Conservation (phyloP, 2,329 filamentous ascomycete genomes). For the Diaporthe citri region DNA sequence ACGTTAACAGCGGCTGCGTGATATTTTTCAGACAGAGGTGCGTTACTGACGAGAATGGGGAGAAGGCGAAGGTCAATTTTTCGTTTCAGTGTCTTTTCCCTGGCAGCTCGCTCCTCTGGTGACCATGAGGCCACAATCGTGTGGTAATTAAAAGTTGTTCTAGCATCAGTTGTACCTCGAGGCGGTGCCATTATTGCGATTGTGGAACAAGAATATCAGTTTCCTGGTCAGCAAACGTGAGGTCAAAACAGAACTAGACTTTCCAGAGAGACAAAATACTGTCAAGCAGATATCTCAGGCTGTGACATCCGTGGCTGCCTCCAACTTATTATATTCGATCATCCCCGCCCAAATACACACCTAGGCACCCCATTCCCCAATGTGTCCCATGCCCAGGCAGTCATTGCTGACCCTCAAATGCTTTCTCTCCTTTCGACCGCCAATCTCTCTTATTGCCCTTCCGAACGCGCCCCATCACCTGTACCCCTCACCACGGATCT, state of each 20-base stretch:
- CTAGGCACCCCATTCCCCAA: background rate
- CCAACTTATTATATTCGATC: background rate
- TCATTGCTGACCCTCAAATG: background rate
- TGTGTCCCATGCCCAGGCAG: background rate
- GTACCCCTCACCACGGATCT: background rate
- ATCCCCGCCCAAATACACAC: too few species aligned
- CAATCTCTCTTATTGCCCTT: background rate
- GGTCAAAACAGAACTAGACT: background rate
- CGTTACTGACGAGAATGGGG: background rate
- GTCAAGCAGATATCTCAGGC: background rate
- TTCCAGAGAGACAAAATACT: background rate
- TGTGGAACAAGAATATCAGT: background rate
- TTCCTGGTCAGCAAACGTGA: background rate
- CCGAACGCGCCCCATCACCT: background rate
- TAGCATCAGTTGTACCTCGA: background rate
- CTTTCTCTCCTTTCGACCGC: background rate
- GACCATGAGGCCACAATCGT: conserved; percentile 5
- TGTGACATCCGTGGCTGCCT: background rate
- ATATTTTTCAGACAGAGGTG: background rate
- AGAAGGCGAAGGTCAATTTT: background rate
- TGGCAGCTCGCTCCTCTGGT: conserved; percentile 5
- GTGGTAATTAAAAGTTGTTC: background rate
- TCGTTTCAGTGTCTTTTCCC: background rate
- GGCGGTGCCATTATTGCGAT: background rate
- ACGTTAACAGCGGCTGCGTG: background rate